phyloP scores from a whole-genome alignment of 495 filamentous ascomycete species.

The Xeromyces bisporus region DNA sequence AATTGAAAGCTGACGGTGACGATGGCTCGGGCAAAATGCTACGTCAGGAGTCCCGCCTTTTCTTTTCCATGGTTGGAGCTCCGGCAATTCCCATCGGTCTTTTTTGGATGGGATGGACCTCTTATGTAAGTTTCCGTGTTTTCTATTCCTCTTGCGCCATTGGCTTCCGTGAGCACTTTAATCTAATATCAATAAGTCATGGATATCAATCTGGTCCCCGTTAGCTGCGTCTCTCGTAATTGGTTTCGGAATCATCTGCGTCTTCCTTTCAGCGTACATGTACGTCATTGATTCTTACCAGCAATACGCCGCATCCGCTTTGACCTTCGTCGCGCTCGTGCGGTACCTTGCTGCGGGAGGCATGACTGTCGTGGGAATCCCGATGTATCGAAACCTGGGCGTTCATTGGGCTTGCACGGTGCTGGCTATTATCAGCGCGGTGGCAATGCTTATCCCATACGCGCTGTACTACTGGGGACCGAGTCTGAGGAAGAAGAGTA shows the following conservation, averaged over 20 bases:
- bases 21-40: not conserved
- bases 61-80: conserved; percentile 5
- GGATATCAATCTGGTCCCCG: conserved; percentile 32
- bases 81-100: conserved; percentile 32
- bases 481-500: not conserved
- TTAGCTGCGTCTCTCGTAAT: conserved; percentile 27
- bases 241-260: conserved; percentile 27
- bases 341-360: conserved; percentile 30
- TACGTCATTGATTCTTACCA: conserved; percentile 34
- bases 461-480: conserved; percentile 12
- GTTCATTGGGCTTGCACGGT: conserved; percentile 34
- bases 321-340: conserved; percentile 25
- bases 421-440: conserved; percentile 18
- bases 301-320: conserved; percentile 13
- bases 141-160: not conserved
- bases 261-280: conserved; percentile 29
- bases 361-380: conserved; percentile 20
- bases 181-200: conserved; percentile 1
- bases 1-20: not conserved
- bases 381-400: conserved; percentile 30
- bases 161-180: too few species aligned
- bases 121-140: conserved; percentile 12
- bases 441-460: conserved; percentile 33
- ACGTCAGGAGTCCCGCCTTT: not conserved
- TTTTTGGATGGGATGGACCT: conserved; percentile 48